Evolutionary conservation across 2,329 filamentous ascomycete genomes (phyloP).

Genomic region (Microdochium nivale): DNA sequence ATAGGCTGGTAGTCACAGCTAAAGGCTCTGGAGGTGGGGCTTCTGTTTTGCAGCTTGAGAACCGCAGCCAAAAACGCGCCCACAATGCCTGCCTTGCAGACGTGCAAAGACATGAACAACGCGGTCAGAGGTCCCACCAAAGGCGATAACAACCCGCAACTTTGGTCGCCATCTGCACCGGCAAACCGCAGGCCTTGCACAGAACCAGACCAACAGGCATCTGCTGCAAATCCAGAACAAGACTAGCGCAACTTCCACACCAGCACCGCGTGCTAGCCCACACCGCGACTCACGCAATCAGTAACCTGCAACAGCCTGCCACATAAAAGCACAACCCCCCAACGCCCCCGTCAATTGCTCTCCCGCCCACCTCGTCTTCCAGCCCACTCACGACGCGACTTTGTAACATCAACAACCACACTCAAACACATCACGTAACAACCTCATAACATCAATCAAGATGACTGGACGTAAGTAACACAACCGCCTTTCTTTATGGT

Average conservation of each 20-base stretch:
- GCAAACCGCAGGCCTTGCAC: too few relatives aligned
- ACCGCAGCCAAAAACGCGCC: too few relatives aligned
- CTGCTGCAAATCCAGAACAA: conserved; percentile 7
- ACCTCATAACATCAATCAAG: conserved; percentile 31
- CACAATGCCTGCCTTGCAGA: too few relatives aligned
- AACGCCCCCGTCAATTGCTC: conserved; percentile 7
- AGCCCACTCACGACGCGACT: conserved; percentile 3
- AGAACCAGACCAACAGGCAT: too few relatives aligned
- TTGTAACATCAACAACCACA: conserved; percentile 20
- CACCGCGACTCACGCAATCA: conserved; percentile 4
- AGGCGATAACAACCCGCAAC: not conserved
- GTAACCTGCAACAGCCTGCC: conserved; percentile 3
- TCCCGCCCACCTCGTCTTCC: conserved; percentile 12
- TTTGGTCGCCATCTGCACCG: not conserved
- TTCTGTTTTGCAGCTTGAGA: too few relatives aligned
- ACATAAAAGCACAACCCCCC: conserved; percentile 12
- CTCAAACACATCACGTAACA: conserved; percentile 11
- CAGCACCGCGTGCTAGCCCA: not conserved
- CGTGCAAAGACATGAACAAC: too few relatives aligned
- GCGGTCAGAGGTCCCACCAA: too few relatives aligned
- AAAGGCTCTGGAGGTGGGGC: too few relatives aligned
- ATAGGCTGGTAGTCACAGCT: too few relatives aligned
- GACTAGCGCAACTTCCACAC: conserved; percentile 9
- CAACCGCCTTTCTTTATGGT: conserved; percentile 8
- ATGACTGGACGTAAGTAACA: conserved; percentile 66